Conservation (phyloP, 805 yeast species). For the Saccharomycopsis schoenii region DNA sequence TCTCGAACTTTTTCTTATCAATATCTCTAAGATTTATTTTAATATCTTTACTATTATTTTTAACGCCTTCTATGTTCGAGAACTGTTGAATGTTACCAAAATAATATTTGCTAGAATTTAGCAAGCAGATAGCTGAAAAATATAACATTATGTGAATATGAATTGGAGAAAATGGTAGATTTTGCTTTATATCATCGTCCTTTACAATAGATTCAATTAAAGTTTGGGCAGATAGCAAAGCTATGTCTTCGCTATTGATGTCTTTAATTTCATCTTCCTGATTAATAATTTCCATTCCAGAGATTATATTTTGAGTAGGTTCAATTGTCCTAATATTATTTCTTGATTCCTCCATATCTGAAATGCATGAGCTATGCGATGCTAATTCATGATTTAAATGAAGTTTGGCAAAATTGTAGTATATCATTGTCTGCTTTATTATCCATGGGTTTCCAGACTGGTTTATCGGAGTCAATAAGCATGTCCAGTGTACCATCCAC, state of each 20-base stretch:
- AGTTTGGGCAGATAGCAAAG: conserved; percentile 53
- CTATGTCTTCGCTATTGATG: conserved; percentile 30
- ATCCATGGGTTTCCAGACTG: conserved; percentile 47
- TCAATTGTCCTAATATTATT: not conserved
- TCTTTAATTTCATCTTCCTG: not conserved
- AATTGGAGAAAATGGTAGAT: conserved; percentile 56
- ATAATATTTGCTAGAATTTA: conserved; percentile 32
- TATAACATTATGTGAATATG: conserved; percentile 65
- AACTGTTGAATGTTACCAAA: not conserved
- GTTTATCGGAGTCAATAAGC: conserved; percentile 48
- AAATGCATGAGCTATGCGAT: conserved; percentile 22
- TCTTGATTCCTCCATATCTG: conserved; percentile 1
- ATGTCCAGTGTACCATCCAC: conserved; percentile 80
- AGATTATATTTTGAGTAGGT: not conserved
- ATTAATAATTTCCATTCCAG: not conserved
- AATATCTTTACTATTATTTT: conserved; percentile 20
- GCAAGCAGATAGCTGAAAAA: conserved; percentile 49
- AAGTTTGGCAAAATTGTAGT: conserved; percentile 69
- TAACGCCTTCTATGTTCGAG: not conserved
- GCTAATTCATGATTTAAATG: conserved; percentile 44
- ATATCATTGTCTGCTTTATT: conserved; percentile 56
- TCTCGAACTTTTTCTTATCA: conserved; percentile 21
- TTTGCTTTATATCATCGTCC: conserved; percentile 47
- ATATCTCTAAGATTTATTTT: conserved; percentile 22
- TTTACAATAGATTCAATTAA: conserved; percentile 48